These are phyloP conservation scores for Linum trigynum DNA, from an alignment of 345 rosid species.

Conservation along the genomic window DNA sequence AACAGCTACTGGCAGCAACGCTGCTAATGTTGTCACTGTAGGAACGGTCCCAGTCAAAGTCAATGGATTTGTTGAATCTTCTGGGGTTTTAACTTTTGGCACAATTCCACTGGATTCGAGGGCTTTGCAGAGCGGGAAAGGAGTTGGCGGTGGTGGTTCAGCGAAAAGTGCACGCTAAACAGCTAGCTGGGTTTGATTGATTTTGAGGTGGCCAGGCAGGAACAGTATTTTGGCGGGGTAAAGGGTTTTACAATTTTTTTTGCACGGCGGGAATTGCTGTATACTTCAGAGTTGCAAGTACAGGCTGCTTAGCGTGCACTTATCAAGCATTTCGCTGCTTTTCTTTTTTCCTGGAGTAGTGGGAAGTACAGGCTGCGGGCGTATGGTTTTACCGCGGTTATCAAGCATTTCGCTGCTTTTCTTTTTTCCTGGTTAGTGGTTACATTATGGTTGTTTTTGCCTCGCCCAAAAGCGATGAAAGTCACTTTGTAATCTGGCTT, in stretches of 20 bases:
- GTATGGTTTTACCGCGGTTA: no score
- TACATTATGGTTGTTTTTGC: no score
- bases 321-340: no score
- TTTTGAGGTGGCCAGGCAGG: not conserved
- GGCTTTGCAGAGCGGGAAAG: slow-evolving; percentile 29
- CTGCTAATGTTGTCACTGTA: slow-evolving; percentile 36
- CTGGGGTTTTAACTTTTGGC: slow-evolving; percentile 44
- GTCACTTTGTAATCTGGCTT: no score
- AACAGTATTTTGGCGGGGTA: not conserved
- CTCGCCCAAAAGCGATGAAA: no score
- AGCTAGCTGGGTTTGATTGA: not conserved
- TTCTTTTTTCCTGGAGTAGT: no score
- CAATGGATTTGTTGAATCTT: slow-evolving; percentile 32
- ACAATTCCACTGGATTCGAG: slow-evolving; percentile 55
- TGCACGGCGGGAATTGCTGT: slow-evolving; percentile 3
- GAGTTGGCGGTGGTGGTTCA: slow-evolving; percentile 1
- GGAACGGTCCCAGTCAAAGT: slow-evolving; percentile 74
- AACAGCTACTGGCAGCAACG: slow-evolving; percentile 13
- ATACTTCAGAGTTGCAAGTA: not conserved
- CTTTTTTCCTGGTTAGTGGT: no score
- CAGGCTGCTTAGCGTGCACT: no score
- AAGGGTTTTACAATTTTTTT: not conserved
- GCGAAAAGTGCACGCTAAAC: slow-evolving; percentile 11
- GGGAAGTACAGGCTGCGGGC: no score
- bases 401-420: no score